Base-by-base conservation (phyloP, 140 eudicot species). In the Flaveria floridana region DNA sequence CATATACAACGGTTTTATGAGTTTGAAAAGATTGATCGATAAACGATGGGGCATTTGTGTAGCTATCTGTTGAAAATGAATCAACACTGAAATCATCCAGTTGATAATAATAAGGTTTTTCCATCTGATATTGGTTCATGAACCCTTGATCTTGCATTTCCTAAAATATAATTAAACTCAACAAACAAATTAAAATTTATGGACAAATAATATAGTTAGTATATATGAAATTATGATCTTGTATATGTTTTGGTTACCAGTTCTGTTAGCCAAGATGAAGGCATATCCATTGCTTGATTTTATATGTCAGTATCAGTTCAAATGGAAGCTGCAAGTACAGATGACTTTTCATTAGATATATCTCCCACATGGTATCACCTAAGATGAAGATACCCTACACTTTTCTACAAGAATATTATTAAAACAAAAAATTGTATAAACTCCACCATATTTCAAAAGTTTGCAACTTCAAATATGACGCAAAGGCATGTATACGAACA, bases 71-170 rank as follows among this genome's bases (percentile, higher is more conserved):
- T 41, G 83, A 79, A 66, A 79, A 79, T 14, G 83, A 79, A 73
- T 79, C 79, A 65, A 79, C 83, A 28, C 83, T 79, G 23, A 79
- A 73, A 56, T 79, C 83, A 21, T 79, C 83, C 79, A 79, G 73
- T 51, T 42, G 75, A 55, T 55, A 74, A 61, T 18, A 6, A 72
- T 79, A 79, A 70, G 71, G 79, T 71, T 44, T 76, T 25, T 59
- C 76, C 82, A 71, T 71, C 67, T 81, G 85, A 71, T 75, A 81
- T 14, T 81, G 82, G 72, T 81, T 71, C 78, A 76, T 59, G 65
- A 76, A 81, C 30, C 81, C 82, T 72, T 78, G 81, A 47, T 71
- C 82, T 57, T 81, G 82, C 85, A 76, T 81, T 71, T 81, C 82
- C 85, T 81, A 67, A 20, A 64, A 26, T 18, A 76, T 51, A 6